These are phyloP conservation scores for Botrytis porri DNA, from an alignment of 2,329 filamentous ascomycete genomes.

Conservation along the genomic window DNA sequence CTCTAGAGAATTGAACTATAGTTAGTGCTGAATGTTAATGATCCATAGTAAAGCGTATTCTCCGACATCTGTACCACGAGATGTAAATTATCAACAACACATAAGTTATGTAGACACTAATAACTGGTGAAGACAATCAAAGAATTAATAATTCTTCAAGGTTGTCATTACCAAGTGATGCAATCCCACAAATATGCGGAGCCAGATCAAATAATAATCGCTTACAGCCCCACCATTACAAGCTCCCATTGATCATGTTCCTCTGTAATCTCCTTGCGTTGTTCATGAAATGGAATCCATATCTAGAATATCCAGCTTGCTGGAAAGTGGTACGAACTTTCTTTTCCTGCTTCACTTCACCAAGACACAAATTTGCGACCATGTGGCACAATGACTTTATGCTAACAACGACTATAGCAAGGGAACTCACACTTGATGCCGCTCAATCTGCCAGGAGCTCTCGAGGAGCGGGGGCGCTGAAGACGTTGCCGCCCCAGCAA, in stretches of 20 bases:
- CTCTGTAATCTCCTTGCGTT: constrained; percentile 23
- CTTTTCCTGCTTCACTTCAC: neutral
- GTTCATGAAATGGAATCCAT: constrained; percentile 85
- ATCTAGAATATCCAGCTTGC: constrained; percentile 85
- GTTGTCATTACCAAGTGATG: constrained; percentile 14
- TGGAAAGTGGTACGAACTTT: constrained; percentile 76
- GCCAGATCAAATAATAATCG: constrained; percentile 26
- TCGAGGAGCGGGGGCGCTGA: constrained; percentile 51
- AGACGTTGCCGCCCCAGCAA: constrained; percentile 72
- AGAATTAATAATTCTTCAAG: neutral
- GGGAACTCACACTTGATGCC: constrained; percentile 95
- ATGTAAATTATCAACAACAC: neutral
- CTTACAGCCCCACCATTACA: constrained; percentile 33
- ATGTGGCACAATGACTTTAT: constrained; percentile 20
- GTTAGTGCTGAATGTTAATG: constrained; percentile 34
- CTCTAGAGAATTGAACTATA: constrained; percentile 4
- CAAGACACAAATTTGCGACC: neutral
- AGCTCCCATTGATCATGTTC: constrained; percentile 28
- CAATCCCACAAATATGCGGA: constrained; percentile 16
- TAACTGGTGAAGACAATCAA: neutral
- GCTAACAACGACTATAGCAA: constrained; percentile 55
- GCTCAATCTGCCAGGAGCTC: constrained; percentile 78
- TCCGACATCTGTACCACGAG: neutral
- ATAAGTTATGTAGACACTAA: neutral
- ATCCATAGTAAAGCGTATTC: constrained; percentile 13